Evolutionary conservation across 2,329 filamentous ascomycete species (phyloP).

Genomic region (Colletotrichum trifolii): DNA sequence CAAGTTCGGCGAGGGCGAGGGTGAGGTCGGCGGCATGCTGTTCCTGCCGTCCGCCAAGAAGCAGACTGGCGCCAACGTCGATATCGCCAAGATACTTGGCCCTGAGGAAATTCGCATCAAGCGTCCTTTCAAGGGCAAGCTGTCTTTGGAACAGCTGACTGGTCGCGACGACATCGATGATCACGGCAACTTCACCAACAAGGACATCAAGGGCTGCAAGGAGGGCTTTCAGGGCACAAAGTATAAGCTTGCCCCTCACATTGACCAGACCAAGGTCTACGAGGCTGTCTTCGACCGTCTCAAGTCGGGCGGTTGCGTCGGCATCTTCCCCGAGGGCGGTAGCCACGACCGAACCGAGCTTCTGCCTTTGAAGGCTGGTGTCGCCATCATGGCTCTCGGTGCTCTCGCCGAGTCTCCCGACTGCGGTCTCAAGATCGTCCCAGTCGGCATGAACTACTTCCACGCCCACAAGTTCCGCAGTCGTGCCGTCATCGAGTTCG

Average conservation of each 20-base stretch:
- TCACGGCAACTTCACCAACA: constrained; percentile 71
- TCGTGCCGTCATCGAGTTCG: constrained; percentile 94
- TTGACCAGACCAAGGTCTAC: constrained; percentile 94
- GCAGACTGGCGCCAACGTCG: constrained; percentile 78
- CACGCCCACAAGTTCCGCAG: constrained; percentile 98
- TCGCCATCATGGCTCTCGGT: constrained; percentile 97
- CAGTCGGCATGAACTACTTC: constrained; percentile 99
- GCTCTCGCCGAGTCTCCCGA: constrained; percentile 86
- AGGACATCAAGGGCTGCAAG: constrained; percentile 62
- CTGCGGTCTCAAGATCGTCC: constrained; percentile 92
- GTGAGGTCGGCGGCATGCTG: constrained; percentile 82
- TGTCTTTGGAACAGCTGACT: constrained; percentile 83
- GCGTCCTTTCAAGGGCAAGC: constrained; percentile 83
- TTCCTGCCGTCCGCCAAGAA: constrained; percentile 89
- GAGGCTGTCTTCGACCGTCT: constrained; percentile 90
- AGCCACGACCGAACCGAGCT: constrained; percentile 95
- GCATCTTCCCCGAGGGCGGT: constrained; percentile 96
- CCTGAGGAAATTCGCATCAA: constrained; percentile 87
- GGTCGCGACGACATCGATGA: constrained; percentile 78
- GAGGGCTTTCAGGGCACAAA: constrained; percentile 79
- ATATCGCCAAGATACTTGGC: constrained; percentile 84
- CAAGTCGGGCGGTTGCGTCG: constrained; percentile 85
- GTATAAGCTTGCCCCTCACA: constrained; percentile 90
- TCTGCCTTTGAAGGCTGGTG: constrained; percentile 92
- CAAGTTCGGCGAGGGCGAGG: constrained; percentile 79